A percentile compares a stretch with the other conserved stretches of the same genome.
Evolutionary conservation across 1,139 yeast species (phyloP).

Genomic region (Geotrichum candidum): DNA sequence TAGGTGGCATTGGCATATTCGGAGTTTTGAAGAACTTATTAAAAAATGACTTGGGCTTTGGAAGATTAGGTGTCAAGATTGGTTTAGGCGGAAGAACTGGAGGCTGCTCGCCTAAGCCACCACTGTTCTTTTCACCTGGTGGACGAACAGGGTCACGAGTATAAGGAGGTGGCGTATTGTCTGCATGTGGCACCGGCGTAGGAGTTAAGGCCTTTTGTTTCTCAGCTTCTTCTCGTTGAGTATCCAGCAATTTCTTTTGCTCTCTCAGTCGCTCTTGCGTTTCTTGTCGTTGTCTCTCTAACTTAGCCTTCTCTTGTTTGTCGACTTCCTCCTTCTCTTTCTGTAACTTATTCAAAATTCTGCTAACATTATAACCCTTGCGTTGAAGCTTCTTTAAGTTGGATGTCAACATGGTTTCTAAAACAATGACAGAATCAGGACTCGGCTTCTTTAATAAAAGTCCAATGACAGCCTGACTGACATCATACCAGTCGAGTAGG

Average conservation of each 20-base stretch:
- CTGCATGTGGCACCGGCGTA: not conserved
- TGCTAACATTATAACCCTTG: constrained; percentile 38
- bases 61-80: not conserved
- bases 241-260: not conserved
- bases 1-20: not conserved
- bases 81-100: not conserved
- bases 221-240: not conserved
- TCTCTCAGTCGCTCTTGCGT: constrained; percentile 8
- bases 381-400: constrained; percentile 31
- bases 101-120: not conserved
- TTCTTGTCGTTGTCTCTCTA: constrained; percentile 13
- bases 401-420: constrained; percentile 36
- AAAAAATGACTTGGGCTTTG: constrained; percentile 7
- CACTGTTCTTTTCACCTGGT: not conserved
- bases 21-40: constrained; percentile 9
- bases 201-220: not conserved
- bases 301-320: constrained; percentile 13
- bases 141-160: not conserved
- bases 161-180: not conserved
- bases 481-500: constrained; percentile 37
- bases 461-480: constrained; percentile 34
- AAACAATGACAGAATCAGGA: constrained; percentile 38
- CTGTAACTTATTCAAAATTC: constrained; percentile 29
- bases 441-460: constrained; percentile 28
- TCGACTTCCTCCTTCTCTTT: constrained; percentile 21